phyloP scores from a whole-genome alignment of 148 eudicot species.

The Rhododendron mucronatum region DNA sequence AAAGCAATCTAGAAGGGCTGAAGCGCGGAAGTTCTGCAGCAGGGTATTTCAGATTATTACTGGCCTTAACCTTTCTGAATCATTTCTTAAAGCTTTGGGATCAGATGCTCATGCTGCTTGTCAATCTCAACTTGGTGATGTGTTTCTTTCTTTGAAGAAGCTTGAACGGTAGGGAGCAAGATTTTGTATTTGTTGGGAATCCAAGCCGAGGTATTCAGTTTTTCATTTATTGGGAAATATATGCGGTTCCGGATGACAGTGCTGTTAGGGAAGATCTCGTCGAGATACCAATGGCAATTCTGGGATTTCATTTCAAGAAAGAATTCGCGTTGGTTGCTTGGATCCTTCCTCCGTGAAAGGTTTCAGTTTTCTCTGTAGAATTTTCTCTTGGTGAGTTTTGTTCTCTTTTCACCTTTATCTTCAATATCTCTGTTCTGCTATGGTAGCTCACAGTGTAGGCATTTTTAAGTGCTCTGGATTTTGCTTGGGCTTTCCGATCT shows the following conservation, averaged over 20 bases:
- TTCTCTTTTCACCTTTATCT: not conserved
- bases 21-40: slow-evolving; percentile 67
- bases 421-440: not conserved
- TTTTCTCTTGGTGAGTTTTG: slow-evolving; percentile 1
- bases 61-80: slow-evolving; percentile 35
- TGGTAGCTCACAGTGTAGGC: not conserved
- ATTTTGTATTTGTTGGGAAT: not conserved
- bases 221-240: not conserved
- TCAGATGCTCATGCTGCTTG: slow-evolving; percentile 58
- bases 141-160: slow-evolving; percentile 65
- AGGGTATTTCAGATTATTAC: slow-evolving; percentile 53
- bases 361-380: not conserved
- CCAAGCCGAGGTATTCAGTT: slow-evolving; percentile 2
- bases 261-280: not conserved
- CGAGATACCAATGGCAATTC: not conserved
- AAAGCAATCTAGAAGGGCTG: slow-evolving; percentile 73
- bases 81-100: slow-evolving; percentile 62
- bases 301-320: not conserved
- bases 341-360: not conserved
- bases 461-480: not conserved
- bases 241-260: not conserved
- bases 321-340: not conserved
- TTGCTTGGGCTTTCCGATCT: not conserved
- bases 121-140: slow-evolving; percentile 71
- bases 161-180: slow-evolving; percentile 9